Evolutionary conservation across 2,329 filamentous ascomycete species (phyloP).

Genomic region (Paradendryphiella salina): DNA sequence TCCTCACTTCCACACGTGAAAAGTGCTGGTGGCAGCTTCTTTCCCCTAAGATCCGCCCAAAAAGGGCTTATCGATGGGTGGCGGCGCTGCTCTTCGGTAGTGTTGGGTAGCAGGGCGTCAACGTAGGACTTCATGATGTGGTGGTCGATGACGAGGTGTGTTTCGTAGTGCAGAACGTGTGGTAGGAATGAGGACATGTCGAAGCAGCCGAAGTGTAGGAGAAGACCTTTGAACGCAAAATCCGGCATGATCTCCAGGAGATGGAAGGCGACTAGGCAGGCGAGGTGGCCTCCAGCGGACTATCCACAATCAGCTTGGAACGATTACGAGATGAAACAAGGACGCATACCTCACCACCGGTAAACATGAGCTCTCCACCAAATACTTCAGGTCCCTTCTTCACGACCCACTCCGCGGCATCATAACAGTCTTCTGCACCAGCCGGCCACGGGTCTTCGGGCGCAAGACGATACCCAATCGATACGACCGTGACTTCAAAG

Average conservation of each 20-base stretch:
- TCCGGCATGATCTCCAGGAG: slow-evolving; percentile 46
- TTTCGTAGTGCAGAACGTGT: slow-evolving; percentile 45
- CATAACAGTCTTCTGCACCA: slow-evolving; percentile 60
- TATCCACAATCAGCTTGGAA: slow-evolving; percentile 17
- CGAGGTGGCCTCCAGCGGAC: slow-evolving; percentile 58
- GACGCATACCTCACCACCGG: slow-evolving; percentile 45
- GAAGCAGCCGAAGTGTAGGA: slow-evolving; percentile 59
- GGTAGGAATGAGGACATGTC: slow-evolving; percentile 54
- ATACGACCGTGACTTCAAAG: slow-evolving; percentile 55
- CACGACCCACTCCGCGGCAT: slow-evolving; percentile 59
- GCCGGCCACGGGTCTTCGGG: slow-evolving; percentile 63
- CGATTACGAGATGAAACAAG: slow-evolving; percentile 2
- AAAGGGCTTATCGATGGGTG: slow-evolving; percentile 55
- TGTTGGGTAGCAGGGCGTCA: slow-evolving; percentile 52
- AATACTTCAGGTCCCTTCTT: slow-evolving; percentile 52
- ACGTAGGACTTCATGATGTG: slow-evolving; percentile 54
- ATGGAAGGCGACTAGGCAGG: slow-evolving; percentile 53
- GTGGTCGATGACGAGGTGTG: slow-evolving; percentile 51
- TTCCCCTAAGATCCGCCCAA: slow-evolving; percentile 50
- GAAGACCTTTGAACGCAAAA: slow-evolving; percentile 54
- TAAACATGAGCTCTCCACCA: slow-evolving; percentile 51
- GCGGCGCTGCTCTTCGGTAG: slow-evolving; percentile 48
- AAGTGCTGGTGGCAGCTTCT: slow-evolving; percentile 55
- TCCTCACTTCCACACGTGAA: slow-evolving; percentile 61
- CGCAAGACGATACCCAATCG: slow-evolving; percentile 62